phyloP scores from a whole-genome alignment of 2,329 filamentous ascomycete genomes.

The Pseudogymnoascus sp. region DNA sequence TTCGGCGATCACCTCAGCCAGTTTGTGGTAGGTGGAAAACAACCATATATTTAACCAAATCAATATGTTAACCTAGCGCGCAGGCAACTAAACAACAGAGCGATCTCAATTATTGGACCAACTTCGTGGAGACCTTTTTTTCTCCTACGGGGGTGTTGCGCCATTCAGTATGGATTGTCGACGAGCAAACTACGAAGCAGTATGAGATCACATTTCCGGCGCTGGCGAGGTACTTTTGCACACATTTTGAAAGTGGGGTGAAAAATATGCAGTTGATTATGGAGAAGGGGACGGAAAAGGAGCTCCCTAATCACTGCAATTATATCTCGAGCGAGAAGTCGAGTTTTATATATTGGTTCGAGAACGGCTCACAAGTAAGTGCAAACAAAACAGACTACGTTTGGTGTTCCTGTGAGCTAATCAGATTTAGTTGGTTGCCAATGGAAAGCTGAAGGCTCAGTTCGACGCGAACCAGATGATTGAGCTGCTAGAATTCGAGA shows the following conservation, averaged over 20 bases:
- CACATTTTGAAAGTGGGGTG: conserved; percentile 80
- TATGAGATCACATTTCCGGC: conserved; percentile 80
- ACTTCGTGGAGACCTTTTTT: conserved; percentile 76
- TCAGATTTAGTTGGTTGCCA: conserved; percentile 56
- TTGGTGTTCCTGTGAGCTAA: conserved; percentile 22
- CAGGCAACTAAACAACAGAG: conserved; percentile 53
- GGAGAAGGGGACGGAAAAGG: conserved; percentile 54
- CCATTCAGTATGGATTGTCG: conserved; percentile 54
- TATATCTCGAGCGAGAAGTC: conserved; percentile 69
- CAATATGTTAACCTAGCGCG: conserved; percentile 17
- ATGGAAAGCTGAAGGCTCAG: conserved; percentile 67
- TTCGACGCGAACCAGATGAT: conserved; percentile 76
- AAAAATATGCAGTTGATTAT: conserved; percentile 78
- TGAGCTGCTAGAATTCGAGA: conserved; percentile 75
- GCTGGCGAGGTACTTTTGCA: conserved; percentile 80
- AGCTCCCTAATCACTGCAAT: conserved; percentile 54
- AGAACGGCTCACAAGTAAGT: conserved; percentile 71
- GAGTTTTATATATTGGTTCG: conserved; percentile 83
- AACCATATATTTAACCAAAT: conserved; percentile 20
- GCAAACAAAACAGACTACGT: background rate
- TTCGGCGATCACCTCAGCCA: conserved; percentile 55
- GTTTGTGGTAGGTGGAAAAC: conserved; percentile 40
- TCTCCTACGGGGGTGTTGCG: conserved; percentile 68
- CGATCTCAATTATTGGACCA: conserved; percentile 69
- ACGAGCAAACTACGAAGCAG: conserved; percentile 59